phyloP scores from a whole-genome alignment of 2,329 filamentous ascomycete genomes.

The Claviceps purpurea region DNA sequence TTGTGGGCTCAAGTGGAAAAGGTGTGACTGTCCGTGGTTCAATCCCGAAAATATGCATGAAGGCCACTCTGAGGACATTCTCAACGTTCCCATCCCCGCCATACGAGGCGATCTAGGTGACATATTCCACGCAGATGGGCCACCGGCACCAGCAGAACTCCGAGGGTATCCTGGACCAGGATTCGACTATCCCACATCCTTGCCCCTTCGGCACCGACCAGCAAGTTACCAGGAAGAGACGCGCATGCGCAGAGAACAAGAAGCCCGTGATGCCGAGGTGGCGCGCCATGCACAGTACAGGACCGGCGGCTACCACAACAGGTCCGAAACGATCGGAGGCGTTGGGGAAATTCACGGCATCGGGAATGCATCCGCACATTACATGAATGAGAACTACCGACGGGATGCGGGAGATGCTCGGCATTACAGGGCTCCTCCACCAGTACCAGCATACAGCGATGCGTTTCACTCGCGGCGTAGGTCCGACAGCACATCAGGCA shows the following conservation, averaged over 20 bases:
- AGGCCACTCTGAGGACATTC: conserved; percentile 40
- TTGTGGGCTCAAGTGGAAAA: conserved; percentile 72
- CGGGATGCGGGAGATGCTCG: conserved; percentile 1
- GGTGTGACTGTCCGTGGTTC: conserved; percentile 72
- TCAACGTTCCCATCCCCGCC: conserved; percentile 27
- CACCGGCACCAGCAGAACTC: conserved; percentile 19
- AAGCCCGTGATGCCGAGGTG: conserved; percentile 29
- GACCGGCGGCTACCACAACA: conserved; percentile 25
- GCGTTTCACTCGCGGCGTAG: conserved; percentile 33
- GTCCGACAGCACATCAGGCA: conserved; percentile 25
- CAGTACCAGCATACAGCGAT: conserved; percentile 23
- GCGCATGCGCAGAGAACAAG: conserved; percentile 31
- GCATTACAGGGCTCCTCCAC: neutral
- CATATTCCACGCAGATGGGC: conserved; percentile 9
- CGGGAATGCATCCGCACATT: conserved; percentile 41
- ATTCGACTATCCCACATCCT: conserved; percentile 7
- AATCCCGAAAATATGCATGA: conserved; percentile 44
- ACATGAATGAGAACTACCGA: conserved; percentile 48
- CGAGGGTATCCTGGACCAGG: conserved; percentile 8
- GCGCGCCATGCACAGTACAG: conserved; percentile 13
- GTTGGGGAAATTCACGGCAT: conserved; percentile 27
- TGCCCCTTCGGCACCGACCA: conserved; percentile 13
- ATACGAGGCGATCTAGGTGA: conserved; percentile 14
- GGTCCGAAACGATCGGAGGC: conserved; percentile 19
- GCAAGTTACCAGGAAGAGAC: conserved; percentile 33